Conservation (phyloP, 441 rosid genomes). For the Melianthus villosus region DNA sequence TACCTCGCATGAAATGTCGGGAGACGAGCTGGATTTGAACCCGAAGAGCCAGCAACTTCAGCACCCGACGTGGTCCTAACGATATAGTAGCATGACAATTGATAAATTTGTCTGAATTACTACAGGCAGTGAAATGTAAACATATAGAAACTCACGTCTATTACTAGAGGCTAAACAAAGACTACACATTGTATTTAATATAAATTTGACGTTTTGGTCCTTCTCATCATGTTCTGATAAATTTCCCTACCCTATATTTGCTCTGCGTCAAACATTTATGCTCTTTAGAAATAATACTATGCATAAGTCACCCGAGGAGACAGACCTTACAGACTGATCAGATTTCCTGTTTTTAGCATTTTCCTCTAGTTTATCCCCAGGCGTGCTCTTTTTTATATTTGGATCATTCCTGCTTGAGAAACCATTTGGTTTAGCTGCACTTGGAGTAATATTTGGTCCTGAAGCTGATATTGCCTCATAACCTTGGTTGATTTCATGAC, state of each 20-base stretch:
- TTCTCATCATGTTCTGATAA: no score
- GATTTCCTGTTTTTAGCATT: conserved; percentile 24
- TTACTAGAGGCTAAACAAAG: no score
- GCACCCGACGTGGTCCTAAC: conserved; percentile 33
- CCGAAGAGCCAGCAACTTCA: conserved; percentile 40
- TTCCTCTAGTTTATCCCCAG: conserved; percentile 23
- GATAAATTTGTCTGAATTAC: conserved; percentile 1
- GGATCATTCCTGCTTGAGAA: conserved; percentile 8
- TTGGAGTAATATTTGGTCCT: conserved; percentile 13
- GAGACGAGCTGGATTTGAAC: conserved; percentile 51
- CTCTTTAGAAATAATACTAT: neutral
- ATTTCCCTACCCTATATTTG: no score
- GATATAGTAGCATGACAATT: conserved; percentile 8
- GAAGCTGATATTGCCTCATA: conserved; percentile 24
- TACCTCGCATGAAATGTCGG: conserved; percentile 96
- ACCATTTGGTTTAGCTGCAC: conserved; percentile 11
- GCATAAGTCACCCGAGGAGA: neutral
- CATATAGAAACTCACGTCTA: neutral
- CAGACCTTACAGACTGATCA: conserved; percentile 49
- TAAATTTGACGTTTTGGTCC: no score
- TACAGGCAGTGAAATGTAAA: no score
- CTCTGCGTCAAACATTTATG: no score
- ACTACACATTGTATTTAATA: neutral
- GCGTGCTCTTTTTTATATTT: conserved; percentile 11
- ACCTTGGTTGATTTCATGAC: conserved; percentile 35